phyloP scores from a whole-genome alignment of 306 rosid genomes.

The Rosa chinensis region DNA sequence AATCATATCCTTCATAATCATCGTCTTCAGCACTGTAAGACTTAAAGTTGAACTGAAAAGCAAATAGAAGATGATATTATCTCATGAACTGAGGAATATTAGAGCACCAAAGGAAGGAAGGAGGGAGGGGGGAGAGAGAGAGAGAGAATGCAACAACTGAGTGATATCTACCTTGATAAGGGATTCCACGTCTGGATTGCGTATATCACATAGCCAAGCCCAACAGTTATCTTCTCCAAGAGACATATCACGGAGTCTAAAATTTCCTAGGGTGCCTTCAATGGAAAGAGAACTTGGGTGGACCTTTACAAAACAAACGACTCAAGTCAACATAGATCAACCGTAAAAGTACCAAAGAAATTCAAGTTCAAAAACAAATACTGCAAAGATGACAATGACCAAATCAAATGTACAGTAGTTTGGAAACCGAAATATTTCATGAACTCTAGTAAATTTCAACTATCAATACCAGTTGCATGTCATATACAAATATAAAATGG shows the following conservation, averaged over 20 bases:
- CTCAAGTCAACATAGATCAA: neutral
- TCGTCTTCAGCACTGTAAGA: constrained; percentile 84
- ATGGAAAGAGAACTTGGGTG: constrained; percentile 88
- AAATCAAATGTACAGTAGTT: neutral
- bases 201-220: constrained; percentile 97
- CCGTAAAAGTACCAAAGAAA: constrained; percentile 8
- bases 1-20: constrained; percentile 88
- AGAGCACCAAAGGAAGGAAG: neutral
- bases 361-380: constrained; percentile 1
- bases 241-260: constrained; percentile 82
- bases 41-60: constrained; percentile 81
- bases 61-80: constrained; percentile 21
- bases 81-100: neutral
- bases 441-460: neutral
- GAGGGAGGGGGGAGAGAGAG: neutral
- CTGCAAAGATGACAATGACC: neutral
- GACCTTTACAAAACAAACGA: constrained; percentile 52
- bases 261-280: constrained; percentile 90
- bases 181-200: constrained; percentile 94
- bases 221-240: constrained; percentile 75
- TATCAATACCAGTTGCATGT: neutral
- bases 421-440: neutral
- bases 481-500: neutral
- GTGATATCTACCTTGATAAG: constrained; percentile 66
- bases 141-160: neutral